phyloP scores from a whole-genome alignment of 257 asterid species.

The Linderniella brevidens region DNA sequence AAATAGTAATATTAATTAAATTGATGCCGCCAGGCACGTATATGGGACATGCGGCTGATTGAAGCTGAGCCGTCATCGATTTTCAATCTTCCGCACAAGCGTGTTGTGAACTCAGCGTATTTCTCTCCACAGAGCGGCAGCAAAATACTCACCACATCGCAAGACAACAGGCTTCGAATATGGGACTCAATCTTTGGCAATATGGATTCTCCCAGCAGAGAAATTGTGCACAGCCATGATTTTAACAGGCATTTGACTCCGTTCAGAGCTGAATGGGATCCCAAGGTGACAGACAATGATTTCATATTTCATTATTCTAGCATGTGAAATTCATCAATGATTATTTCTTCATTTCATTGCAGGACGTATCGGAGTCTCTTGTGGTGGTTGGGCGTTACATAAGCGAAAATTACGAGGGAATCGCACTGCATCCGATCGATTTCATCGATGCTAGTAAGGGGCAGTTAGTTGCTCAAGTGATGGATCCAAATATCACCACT shows the following conservation, averaged over 20 bases:
- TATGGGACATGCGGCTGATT: conserved; percentile 81
- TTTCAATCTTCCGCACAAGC: conserved; percentile 55
- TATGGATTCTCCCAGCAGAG: conserved; percentile 80
- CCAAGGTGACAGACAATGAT: conserved; percentile 36
- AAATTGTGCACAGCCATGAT: conserved; percentile 93
- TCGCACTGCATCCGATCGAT: conserved; percentile 91
- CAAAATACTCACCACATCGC: conserved; percentile 89
- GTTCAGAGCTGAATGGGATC: conserved; percentile 95
- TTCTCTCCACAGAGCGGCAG: conserved; percentile 86
- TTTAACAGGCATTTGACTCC: conserved; percentile 85
- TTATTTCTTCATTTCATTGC: conserved; percentile 11
- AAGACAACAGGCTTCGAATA: conserved; percentile 78
- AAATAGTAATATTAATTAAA: too few species aligned
- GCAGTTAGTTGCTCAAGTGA: conserved; percentile 79
- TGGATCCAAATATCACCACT: conserved; percentile 85
- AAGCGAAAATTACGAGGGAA: conserved; percentile 79
- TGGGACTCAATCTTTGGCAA: conserved; percentile 94
- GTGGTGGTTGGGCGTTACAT: conserved; percentile 87
- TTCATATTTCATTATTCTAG: too few species aligned
- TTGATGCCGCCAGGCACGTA: conserved; percentile 50
- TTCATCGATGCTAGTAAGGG: conserved; percentile 74
- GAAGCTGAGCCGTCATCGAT: conserved; percentile 75
- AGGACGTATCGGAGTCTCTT: conserved; percentile 87
- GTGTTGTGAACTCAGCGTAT: conserved; percentile 92
- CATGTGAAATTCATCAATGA: too few species aligned